Conservation (phyloP, 192 early-diverging fungal species). For the Coemansia reversa region DNA sequence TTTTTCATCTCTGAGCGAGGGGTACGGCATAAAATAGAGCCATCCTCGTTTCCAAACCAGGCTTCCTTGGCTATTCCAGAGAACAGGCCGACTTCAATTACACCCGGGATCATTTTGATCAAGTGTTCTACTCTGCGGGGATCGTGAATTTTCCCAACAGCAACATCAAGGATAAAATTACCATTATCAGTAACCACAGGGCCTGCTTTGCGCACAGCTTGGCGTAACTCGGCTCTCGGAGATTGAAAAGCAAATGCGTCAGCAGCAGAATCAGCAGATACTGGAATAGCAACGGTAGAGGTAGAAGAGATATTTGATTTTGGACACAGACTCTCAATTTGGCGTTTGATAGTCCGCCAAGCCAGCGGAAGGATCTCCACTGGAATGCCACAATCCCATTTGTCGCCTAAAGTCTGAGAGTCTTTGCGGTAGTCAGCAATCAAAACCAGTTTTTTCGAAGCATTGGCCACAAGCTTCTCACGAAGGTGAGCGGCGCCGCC, state of each 20-base stretch:
- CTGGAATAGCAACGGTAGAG: not conserved
- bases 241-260: conserved; percentile 32
- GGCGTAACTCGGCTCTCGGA: conserved; percentile 67
- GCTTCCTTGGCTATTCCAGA: conserved; percentile 78
- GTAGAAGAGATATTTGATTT: conserved; percentile 7
- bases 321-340: conserved; percentile 50
- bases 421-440: conserved; percentile 91
- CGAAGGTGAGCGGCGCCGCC: conserved; percentile 92
- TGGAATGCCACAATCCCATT: conserved; percentile 90
- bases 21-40: conserved; percentile 54
- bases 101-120: conserved; percentile 78
- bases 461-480: conserved; percentile 89
- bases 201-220: conserved; percentile 86
- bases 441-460: conserved; percentile 78
- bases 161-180: conserved; percentile 86
- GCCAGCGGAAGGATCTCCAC: conserved; percentile 88
- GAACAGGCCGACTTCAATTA: conserved; percentile 93
- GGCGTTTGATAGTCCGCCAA: conserved; percentile 62
- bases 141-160: conserved; percentile 73
- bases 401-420: conserved; percentile 68
- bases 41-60: conserved; percentile 84
- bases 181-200: conserved; percentile 94
- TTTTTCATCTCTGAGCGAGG: conserved; percentile 22
- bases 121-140: conserved; percentile 56
- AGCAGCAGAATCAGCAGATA: not conserved